Base-by-base conservation (phyloP, 441 rosid genomes). In the Macaranga tanarius region DNA sequence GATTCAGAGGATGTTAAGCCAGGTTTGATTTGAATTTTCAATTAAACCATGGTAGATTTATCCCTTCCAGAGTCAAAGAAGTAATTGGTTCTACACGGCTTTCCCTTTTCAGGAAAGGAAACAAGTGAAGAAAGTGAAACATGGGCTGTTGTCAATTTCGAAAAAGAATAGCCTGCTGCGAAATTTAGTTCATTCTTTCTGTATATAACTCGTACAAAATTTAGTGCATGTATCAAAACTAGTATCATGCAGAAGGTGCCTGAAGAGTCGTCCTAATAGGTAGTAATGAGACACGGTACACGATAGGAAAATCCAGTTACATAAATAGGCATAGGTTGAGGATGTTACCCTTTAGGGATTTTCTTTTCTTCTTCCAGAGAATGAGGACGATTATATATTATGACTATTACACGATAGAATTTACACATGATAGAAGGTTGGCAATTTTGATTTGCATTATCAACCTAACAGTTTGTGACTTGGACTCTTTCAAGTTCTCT, bases 81-180 rank as follows among this genome's bases (percentile, higher is more conserved):
- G 42, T 79, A 38, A 72, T 57, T 61, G 7, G 65, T 65, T 61
- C 16, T 25, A 59, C 54, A 15, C 42, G 19, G 38, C 38, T 65
- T 69, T 72, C 17, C 31, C 23, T 58, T 85, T 79, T 47, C 86
- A 80, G 97, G 76, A 75, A 83, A 72, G 44, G 85, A 86, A 75
- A 73, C 47, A 54, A 70, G 76, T 28, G 74, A 82, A 74, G 75
- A 38, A 34, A 80, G 79, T 61, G 82, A 72, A n/a, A 23, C 63
- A 19, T 58, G 73, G 81, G 80, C 79, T 56, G 74, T 79, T 73
- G 31, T 61, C 73, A 76, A 48, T 75, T 71, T 38, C 26, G 75
- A 72, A 76, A 75, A 65, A 42, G 64, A 55, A 63, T 74, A 63
- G 45, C 48, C 67, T 12, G 16, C 2, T 28, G 56, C 28, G 44